Evolutionary conservation across 441 rosid species (phyloP).

Genomic region (Erysimum pusillum): DNA sequence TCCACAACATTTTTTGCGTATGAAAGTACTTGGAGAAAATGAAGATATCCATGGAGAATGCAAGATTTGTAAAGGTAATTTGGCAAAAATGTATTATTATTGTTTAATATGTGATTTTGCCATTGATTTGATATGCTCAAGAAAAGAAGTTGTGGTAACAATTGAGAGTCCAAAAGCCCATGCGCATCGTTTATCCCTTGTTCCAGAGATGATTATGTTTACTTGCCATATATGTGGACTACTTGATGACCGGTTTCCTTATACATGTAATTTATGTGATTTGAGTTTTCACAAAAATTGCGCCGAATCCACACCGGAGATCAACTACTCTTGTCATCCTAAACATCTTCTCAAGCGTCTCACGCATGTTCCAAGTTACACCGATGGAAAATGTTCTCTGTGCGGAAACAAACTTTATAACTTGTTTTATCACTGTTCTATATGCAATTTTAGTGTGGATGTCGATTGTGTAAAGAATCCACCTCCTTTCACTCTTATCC

Average conservation of each 20-base stretch:
- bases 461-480: conserved; percentile 22
- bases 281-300: conserved; percentile 32
- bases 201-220: conserved; percentile 16
- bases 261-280: conserved; percentile 25
- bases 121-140: conserved; percentile 21
- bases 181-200: conserved; percentile 12
- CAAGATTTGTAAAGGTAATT: conserved; percentile 26
- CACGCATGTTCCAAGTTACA: background rate
- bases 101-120: conserved; percentile 28
- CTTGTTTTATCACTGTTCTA: conserved; percentile 33
- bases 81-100: conserved; percentile 17
- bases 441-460: conserved; percentile 32
- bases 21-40: background rate
- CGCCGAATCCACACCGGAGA: conserved; percentile 13
- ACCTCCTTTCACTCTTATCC: conserved; percentile 10
- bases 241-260: conserved; percentile 28
- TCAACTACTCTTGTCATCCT: conserved; percentile 28
- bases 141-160: background rate
- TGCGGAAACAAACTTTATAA: conserved; percentile 9
- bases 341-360: conserved; percentile 25
- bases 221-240: conserved; percentile 27
- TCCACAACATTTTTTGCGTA: conserved; percentile 14
- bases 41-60: conserved; percentile 16
- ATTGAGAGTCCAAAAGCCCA: conserved; percentile 11
- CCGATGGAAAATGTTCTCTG: conserved; percentile 16